Conservation (phyloP, 192 early-diverging fungal species). For the Rhizophagus clarus region DNA sequence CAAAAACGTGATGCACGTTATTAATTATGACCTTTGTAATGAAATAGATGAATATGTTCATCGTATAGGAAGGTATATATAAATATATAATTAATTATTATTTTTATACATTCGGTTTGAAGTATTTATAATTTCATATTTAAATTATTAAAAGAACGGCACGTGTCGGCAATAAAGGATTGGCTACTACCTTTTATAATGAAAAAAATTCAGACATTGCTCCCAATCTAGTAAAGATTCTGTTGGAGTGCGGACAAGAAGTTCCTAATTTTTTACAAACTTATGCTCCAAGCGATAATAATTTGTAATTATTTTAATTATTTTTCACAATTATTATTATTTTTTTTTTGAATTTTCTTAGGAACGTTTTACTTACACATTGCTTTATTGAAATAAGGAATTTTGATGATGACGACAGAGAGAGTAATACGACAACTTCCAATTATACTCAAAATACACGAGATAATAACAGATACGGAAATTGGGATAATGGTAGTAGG, state of each 20-base stretch:
- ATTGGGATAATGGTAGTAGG: not conserved
- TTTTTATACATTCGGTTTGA: not conserved
- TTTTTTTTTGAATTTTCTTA: not conserved
- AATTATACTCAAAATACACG: not conserved
- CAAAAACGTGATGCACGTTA: constrained; percentile 83
- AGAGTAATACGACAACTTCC: not conserved
- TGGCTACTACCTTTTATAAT: constrained; percentile 61
- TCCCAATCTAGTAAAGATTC: constrained; percentile 49
- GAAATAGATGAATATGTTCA: constrained; percentile 90
- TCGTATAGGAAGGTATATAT: constrained; percentile 70
- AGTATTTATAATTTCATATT: not conserved
- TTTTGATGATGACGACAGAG: not conserved
- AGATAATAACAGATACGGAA: not conserved
- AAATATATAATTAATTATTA: not conserved
- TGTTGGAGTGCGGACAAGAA: constrained; percentile 60
- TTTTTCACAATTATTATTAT: not conserved
- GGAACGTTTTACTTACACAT: not conserved
- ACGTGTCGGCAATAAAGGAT: constrained; percentile 61
- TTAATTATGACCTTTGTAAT: constrained; percentile 81
- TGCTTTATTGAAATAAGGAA: not conserved
- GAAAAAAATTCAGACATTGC: constrained; percentile 41
- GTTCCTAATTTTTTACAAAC: constrained; percentile 55
- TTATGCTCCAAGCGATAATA: constrained; percentile 18
- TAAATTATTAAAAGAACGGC: constrained; percentile 48
- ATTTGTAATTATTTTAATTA: constrained; percentile 45